Conservation (phyloP, 2,329 filamentous ascomycete genomes). For the Colletotrichum spinosum region DNA sequence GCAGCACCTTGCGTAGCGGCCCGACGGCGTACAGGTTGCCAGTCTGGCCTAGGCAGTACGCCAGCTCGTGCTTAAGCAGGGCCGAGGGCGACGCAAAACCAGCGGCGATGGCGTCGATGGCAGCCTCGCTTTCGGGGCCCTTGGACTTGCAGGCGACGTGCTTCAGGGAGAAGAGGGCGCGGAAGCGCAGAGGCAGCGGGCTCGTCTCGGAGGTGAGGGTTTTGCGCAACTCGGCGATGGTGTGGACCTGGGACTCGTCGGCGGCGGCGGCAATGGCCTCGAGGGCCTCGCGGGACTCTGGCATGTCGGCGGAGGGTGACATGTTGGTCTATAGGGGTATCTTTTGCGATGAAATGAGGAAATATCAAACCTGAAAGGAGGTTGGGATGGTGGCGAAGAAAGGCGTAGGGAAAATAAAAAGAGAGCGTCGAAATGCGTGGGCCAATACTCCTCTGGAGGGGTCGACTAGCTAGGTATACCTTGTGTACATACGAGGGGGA, state of each 20-base stretch:
- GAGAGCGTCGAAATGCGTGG: slow-evolving; percentile 16
- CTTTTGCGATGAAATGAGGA: neutral
- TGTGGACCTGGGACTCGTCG: slow-evolving; percentile 37
- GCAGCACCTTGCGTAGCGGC: slow-evolving; percentile 78
- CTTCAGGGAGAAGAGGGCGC: slow-evolving; percentile 97
- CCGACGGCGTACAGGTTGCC: slow-evolving; percentile 80
- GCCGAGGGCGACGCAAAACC: slow-evolving; percentile 88
- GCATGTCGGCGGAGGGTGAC: slow-evolving; percentile 40
- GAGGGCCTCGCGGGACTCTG: slow-evolving; percentile 34
- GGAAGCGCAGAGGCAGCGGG: slow-evolving; percentile 89
- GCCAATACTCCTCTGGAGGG: slow-evolving; percentile 7
- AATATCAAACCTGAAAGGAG: neutral
- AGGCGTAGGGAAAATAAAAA: neutral
- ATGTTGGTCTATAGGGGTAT: slow-evolving; percentile 36
- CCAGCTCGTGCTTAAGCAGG: slow-evolving; percentile 94
- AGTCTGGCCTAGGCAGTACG: slow-evolving; percentile 95
- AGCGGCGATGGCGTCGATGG: slow-evolving; percentile 86
- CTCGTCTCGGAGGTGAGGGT: slow-evolving; percentile 84
- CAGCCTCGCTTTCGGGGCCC: slow-evolving; percentile 69
- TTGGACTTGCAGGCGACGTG: slow-evolving; percentile 80
- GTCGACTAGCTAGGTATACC: neutral
- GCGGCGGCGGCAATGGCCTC: slow-evolving; percentile 35
- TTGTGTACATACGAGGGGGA: slow-evolving; percentile 16
- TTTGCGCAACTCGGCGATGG: slow-evolving; percentile 74
- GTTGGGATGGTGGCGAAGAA: neutral